phyloP scores from a whole-genome alignment of 129 eudicot species.

The Silybum marianum region DNA sequence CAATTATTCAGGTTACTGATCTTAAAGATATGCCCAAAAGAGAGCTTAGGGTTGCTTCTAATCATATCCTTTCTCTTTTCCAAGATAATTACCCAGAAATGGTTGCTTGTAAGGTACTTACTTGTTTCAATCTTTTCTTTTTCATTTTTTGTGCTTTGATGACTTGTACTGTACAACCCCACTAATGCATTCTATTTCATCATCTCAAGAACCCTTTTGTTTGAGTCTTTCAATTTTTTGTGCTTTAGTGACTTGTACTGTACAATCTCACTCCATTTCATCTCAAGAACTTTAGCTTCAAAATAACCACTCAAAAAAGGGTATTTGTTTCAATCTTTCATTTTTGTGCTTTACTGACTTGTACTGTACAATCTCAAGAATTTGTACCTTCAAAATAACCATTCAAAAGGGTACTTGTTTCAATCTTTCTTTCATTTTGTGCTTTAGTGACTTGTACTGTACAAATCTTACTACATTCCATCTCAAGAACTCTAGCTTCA shows the following conservation, averaged over 20 bases:
- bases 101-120: constrained; percentile 63
- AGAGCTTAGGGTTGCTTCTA: constrained; percentile 65
- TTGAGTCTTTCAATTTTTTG: too few species aligned
- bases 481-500: too few species aligned
- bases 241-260: too few species aligned
- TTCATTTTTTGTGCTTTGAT: not conserved
- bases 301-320: too few species aligned
- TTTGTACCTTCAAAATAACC: too few species aligned
- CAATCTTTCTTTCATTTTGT: too few species aligned
- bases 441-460: too few species aligned
- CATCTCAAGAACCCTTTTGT: too few species aligned
- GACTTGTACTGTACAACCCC: not conserved
- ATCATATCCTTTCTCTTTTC: constrained; percentile 57
- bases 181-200: not conserved
- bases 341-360: not conserved
- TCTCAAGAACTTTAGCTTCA: too few species aligned
- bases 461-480: not conserved
- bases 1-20: constrained; percentile 66
- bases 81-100: constrained; percentile 81
- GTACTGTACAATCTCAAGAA: constrained; percentile 1
- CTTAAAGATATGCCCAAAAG: constrained; percentile 61
- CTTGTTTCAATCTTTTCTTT: too few species aligned
- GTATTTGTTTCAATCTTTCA: too few species aligned
- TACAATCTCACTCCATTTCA: not conserved
- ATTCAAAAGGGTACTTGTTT: too few species aligned